Evolutionary conservation across 2,329 filamentous ascomycete genomes (phyloP).

Genomic region (Aspergillus spinulosporus): DNA sequence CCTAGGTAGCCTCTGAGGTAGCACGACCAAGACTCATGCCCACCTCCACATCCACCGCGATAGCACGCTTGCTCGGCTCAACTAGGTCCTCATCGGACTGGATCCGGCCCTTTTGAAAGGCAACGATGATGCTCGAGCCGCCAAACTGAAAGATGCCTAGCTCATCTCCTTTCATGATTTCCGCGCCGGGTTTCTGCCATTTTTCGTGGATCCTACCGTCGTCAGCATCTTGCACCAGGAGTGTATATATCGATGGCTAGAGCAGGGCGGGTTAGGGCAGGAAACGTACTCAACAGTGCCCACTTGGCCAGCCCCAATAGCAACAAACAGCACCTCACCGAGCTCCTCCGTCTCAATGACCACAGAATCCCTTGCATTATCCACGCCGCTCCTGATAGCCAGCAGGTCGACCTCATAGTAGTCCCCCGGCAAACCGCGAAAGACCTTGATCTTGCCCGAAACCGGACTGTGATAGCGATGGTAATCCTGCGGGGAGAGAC

Average conservation of each 20-base stretch:
- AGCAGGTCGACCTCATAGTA: conserved; percentile 48
- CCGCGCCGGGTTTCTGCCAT: conserved; percentile 30
- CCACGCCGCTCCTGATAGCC: conserved; percentile 34
- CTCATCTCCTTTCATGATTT: conserved; percentile 44
- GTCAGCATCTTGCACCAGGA: neutral
- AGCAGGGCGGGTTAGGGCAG: neutral
- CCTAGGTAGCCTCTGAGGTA: neutral
- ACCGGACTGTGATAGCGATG: conserved; percentile 50
- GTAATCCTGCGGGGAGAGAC: conserved; percentile 49
- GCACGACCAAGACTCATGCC: conserved; percentile 40
- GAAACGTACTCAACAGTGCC: conserved; percentile 42
- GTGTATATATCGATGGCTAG: neutral
- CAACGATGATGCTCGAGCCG: conserved; percentile 44
- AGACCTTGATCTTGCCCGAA: conserved; percentile 39
- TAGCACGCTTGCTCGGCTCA: conserved; percentile 33
- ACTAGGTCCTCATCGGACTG: conserved; percentile 43
- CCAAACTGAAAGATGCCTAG: conserved; percentile 46
- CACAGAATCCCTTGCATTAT: conserved; percentile 43
- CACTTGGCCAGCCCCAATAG: conserved; percentile 45
- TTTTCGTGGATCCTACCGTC: conserved; percentile 37
- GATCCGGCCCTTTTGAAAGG: conserved; percentile 41
- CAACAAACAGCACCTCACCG: conserved; percentile 46
- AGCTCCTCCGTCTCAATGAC: conserved; percentile 43
- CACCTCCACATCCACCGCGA: conserved; percentile 42
- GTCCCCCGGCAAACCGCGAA: conserved; percentile 43